Evolutionary conservation across 163 green algal genomes (phyloP), one percentile per base, ranked within the genome.

Genomic region (Chlamydomonas reinhardtii): DNA sequence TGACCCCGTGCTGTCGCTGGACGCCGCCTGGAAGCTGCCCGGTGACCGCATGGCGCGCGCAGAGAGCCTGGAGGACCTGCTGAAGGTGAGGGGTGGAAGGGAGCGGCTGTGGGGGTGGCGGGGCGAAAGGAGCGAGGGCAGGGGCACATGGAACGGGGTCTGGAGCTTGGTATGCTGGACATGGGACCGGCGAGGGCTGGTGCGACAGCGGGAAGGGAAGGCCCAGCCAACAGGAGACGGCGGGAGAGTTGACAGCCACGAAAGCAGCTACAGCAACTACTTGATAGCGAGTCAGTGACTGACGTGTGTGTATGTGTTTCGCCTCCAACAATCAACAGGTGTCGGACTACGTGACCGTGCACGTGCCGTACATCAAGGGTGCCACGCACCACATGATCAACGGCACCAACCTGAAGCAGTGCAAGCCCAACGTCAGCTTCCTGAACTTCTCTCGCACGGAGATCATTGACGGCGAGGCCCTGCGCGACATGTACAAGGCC

Each of bases 311-410:
- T n/a, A 48, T 48, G 8, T 8, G 8, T 17, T 56, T 17, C 12
- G 48, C 48, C 48, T 17, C 48, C 54, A 22, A 16, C 16, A 32
- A n/a, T 32, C 15, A 31, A 25, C 20, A 83, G 75, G 34, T 83
- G 31, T 90, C 87, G 6, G 91, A 94, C 87, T 94, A 90, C 81
- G 90, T 94, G 70, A 91, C 91, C 27, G 70, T 94, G n/a, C 91
- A 94, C 82, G 89, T 92, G 73, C 91, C 91, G 32, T 94, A 94
- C 84, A 94, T 94, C 87, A 92, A 92, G 84, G 69, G 59, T 52
- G 87, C 91, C 86, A 94, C 91, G 17, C 89, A 94, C 87, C 90
- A 94, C 82, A 82, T 94, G 83, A 75, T 94, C 73, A 92, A 94
- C 90, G 84, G 80, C 73, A 83, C 87, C 32, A 90, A 89, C 73